These are phyloP conservation scores for Plantago elongata DNA, from an alignment of 257 asterid genomes.

Conservation along the genomic window DNA sequence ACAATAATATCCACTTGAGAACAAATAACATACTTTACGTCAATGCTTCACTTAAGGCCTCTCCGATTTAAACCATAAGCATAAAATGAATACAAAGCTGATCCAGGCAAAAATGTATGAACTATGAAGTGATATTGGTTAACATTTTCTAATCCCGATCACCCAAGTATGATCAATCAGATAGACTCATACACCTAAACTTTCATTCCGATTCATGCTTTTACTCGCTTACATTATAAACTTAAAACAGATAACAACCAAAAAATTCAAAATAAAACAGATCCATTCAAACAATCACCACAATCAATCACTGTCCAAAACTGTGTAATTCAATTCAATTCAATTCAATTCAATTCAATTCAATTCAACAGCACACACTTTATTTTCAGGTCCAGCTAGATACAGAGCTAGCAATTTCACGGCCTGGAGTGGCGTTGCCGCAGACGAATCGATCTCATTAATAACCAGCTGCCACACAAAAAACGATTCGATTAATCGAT, in stretches of 20 bases:
- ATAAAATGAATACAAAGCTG: too few species aligned
- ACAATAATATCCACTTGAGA: too few species aligned
- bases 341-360: too few species aligned
- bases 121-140: too few species aligned
- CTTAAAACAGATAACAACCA: neutral
- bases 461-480: slow-evolving; percentile 61
- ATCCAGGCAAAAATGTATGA: too few species aligned
- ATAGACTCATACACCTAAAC: too few species aligned
- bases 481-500: neutral
- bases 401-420: slow-evolving; percentile 84
- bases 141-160: too few species aligned
- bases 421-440: slow-evolving; percentile 97
- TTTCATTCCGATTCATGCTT: too few species aligned
- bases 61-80: too few species aligned
- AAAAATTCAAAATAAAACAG: slow-evolving; percentile 8
- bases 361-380: slow-evolving; percentile 40
- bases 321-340: neutral
- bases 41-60: too few species aligned
- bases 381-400: slow-evolving; percentile 61
- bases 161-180: too few species aligned
- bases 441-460: slow-evolving; percentile 84
- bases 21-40: too few species aligned
- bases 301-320: neutral
- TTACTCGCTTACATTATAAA: neutral
- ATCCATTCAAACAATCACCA: slow-evolving; percentile 17